These are phyloP conservation scores for Fraxinus platypoda DNA, from an alignment of 305 asterid species.

Conservation along the genomic window DNA sequence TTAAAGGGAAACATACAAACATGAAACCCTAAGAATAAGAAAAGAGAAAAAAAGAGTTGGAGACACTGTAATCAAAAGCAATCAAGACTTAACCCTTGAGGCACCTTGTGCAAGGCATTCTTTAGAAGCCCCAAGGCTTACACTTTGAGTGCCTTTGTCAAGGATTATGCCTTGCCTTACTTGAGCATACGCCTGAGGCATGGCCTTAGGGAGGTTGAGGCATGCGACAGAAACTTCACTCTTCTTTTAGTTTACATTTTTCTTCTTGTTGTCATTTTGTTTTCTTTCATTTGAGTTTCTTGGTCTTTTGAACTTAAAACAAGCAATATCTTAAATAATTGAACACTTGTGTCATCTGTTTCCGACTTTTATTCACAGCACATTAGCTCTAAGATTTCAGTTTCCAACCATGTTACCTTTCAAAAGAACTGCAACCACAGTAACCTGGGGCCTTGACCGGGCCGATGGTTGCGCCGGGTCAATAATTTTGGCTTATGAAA, in stretches of 20 bases:
- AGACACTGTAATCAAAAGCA: not conserved
- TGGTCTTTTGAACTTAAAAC: not conserved
- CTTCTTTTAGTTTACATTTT: not conserved
- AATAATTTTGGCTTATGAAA: not conserved
- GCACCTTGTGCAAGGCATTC: not conserved
- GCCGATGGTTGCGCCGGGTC: not conserved
- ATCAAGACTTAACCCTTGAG: not conserved
- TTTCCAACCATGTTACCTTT: not conserved
- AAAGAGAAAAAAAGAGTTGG: not conserved
- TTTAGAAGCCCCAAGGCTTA: not conserved
- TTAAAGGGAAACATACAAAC: not conserved
- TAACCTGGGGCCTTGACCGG: not conserved
- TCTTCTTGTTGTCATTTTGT: not conserved
- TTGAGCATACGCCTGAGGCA: not conserved
- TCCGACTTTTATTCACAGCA: not conserved
- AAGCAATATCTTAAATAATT: not conserved
- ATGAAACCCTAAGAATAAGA: not conserved
- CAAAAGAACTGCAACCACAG: not conserved
- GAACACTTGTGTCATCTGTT: not conserved
- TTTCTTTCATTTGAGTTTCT: not conserved
- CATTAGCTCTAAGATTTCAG: not conserved
- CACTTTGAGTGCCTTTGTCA: not conserved
- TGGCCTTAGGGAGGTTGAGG: not conserved
- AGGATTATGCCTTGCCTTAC: not conserved
- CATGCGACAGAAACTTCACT: not conserved